Conservation (phyloP, 805 yeast genomes). For the Candida vartiovaarae region DNA sequence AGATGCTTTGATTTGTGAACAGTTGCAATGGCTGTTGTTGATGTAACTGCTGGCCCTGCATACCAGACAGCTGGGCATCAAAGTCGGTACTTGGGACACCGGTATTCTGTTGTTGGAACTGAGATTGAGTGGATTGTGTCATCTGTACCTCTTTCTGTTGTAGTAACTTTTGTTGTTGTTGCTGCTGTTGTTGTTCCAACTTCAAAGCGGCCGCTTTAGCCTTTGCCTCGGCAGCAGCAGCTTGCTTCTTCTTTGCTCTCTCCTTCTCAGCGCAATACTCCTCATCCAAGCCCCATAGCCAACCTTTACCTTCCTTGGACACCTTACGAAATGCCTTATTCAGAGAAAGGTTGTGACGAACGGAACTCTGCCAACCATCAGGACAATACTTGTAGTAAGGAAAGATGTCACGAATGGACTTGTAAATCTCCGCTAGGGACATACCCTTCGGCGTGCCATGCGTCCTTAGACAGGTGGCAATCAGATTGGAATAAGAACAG, state of each 20-base stretch:
- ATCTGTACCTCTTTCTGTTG: constrained; percentile 22
- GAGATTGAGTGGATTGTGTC: constrained; percentile 16
- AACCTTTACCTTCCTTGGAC: constrained; percentile 85
- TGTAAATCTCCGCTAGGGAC: constrained; percentile 78
- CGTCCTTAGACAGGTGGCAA: constrained; percentile 70
- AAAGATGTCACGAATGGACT: constrained; percentile 76
- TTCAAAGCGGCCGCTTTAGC: constrained; percentile 49
- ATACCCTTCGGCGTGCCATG: constrained; percentile 65
- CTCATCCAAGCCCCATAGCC: constrained; percentile 92
- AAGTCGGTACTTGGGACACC: background rate
- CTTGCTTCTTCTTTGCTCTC: constrained; percentile 57
- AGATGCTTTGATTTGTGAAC: background rate
- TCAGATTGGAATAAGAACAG: constrained; percentile 70
- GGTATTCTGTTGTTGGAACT: constrained; percentile 8
- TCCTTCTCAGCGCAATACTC: constrained; percentile 79
- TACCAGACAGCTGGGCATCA: background rate
- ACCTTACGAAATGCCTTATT: constrained; percentile 81
- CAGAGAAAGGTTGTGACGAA: constrained; percentile 80
- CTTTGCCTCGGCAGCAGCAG: constrained; percentile 54
- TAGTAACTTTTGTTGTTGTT: constrained; percentile 25
- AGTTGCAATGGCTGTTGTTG: constrained; percentile 5
- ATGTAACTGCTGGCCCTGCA: constrained; percentile 1
- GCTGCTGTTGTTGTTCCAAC: constrained; percentile 45
- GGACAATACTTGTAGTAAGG: constrained; percentile 93
- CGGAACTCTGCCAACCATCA: constrained; percentile 96